Base-by-base conservation (phyloP, 2,329 filamentous ascomycete species). In the Magnaporthales sp. region DNA sequence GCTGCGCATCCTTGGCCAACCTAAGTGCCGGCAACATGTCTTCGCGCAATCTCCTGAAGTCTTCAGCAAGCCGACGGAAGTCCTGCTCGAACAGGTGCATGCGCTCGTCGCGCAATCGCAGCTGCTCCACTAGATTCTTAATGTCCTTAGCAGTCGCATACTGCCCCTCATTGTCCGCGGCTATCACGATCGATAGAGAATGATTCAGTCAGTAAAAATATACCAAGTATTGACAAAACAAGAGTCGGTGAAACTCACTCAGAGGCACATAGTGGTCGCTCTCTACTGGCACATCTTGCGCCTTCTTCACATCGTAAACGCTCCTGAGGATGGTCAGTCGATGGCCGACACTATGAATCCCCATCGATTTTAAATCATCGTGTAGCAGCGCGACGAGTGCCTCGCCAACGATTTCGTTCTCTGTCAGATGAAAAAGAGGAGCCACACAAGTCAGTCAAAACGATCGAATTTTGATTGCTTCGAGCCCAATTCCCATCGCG, bases 91-190 rank as follows among this genome's bases (percentile, higher is more conserved):
- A 86, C 60, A 91, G 82, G 70, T 87, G 88, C 79, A 98, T 94
- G 68, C 93, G 89, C 78, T 97, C 92, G 76, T 99, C 95, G 71
- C 95, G 91, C 69, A 96, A 82, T 70, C 91, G 89, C 62, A 99
- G 88, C 69, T 96, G 93, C 73, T 94, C 91, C 69, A 97, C 94
- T 24, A 99, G 85, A 66, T 93, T 89, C 70, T 92, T 91, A 73
- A 99, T 92, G 74, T 99, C 95, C 73, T 97, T 94, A 71, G 97
- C 88, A 0, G 93, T 97, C 5, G 94, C 94, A 74, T 96, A 93
- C 76, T 93, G 89, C 61, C 88, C 89, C 75, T 93, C 91, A 70
- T 91, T 91, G 75, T 97, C 95, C 75, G 93, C 94, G 70, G 95
- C 94, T 97, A 74, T 66, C 66, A 64, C 29, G 15, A 46, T 46